A percentile compares a stretch with the other conserved stretches of the same genome.
Conservation (phyloP, 2,329 filamentous ascomycete species). For the Ophiostoma quercus region DNA sequence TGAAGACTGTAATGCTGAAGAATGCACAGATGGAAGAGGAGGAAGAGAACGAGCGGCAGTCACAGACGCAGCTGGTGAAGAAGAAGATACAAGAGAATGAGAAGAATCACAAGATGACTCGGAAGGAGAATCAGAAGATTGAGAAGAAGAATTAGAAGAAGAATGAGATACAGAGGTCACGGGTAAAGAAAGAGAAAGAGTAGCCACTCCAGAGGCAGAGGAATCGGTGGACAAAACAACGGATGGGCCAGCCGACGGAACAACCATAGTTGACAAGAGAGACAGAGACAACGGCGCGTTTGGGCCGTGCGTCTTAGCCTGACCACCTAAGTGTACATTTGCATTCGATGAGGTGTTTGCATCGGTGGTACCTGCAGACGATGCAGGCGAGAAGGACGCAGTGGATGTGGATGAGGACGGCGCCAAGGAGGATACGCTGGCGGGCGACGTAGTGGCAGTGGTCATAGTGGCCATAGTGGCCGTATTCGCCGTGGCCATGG, state of each 20-base stretch:
- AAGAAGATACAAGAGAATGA: neutral
- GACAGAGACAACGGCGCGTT: conserved; percentile 23
- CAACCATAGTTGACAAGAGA: conserved; percentile 4
- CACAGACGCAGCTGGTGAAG: conserved; percentile 16
- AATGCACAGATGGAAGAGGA: conserved; percentile 7
- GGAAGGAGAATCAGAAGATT: neutral
- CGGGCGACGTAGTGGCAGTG: neutral
- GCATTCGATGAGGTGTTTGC: conserved; percentile 19
- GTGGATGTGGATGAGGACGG: neutral
- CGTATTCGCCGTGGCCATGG: neutral
- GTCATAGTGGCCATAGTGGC: neutral
- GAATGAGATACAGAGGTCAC: neutral
- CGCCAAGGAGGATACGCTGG: conserved; percentile 1
- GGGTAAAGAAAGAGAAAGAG: neutral
- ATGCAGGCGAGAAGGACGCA: conserved; percentile 11
- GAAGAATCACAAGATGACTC: neutral
- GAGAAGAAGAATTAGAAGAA: neutral
- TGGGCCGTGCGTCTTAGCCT: conserved; percentile 31
- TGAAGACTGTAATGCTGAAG: neutral
- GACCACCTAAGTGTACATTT: neutral
- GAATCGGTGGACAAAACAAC: conserved; percentile 16
- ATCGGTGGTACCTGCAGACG: neutral
- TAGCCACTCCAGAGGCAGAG: neutral
- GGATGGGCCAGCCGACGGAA: conserved; percentile 12
- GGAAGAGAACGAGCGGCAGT: conserved; percentile 3